These are phyloP conservation scores for Serpula lacrymans DNA, from an alignment of 768 basidiomycete species.

Conservation along the genomic window DNA sequence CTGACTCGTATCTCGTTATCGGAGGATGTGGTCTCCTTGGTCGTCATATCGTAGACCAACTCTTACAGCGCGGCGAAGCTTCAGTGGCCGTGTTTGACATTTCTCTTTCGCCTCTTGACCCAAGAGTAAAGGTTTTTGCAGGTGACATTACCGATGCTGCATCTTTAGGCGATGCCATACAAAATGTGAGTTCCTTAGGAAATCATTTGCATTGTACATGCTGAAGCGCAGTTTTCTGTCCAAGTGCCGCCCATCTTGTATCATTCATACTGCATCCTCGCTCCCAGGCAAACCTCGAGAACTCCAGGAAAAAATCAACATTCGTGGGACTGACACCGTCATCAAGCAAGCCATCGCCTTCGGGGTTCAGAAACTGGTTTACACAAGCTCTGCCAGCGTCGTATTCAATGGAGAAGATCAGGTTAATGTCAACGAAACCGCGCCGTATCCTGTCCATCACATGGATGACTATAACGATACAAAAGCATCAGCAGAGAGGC, in stretches of 20 bases:
- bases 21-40: constrained; percentile 52
- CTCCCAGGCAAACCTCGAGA: constrained; percentile 33
- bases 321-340: constrained; percentile 45
- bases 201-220: no score
- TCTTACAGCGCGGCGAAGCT: constrained; percentile 38
- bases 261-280: constrained; percentile 55
- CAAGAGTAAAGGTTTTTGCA: constrained; percentile 36
- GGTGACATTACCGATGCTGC: constrained; percentile 47
- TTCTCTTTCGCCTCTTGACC: constrained; percentile 36
- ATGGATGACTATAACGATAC: constrained; percentile 52
- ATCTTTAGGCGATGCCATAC: constrained; percentile 37
- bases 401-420: constrained; percentile 45
- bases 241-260: constrained; percentile 36
- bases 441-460: constrained; percentile 35
- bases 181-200: constrained; percentile 27
- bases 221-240: not conserved
- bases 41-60: constrained; percentile 46
- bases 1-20: constrained; percentile 46
- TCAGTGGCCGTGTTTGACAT: constrained; percentile 49
- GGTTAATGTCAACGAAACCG: constrained; percentile 47
- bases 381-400: constrained; percentile 49
- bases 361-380: constrained; percentile 47
- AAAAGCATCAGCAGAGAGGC: constrained; percentile 48
- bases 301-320: constrained; percentile 50
- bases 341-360: constrained; percentile 37